phyloP scores from a whole-genome alignment of 23 red algal species.

The Agarophyton chilense region DNA sequence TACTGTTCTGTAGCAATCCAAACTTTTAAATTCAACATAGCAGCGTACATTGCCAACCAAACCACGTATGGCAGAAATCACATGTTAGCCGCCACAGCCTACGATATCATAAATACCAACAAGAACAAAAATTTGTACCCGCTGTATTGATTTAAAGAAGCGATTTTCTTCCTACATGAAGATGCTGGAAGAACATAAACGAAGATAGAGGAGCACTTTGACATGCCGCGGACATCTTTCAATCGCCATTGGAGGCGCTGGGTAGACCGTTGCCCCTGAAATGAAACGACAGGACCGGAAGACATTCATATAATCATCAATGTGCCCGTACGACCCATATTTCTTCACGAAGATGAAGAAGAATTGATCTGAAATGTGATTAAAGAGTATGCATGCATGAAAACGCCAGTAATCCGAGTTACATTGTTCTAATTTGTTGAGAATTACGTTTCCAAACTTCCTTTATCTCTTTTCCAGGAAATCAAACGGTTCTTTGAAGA shows the following conservation, averaged over 20 bases:
- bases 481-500: not conserved
- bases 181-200: not conserved
- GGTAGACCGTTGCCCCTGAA: not conserved
- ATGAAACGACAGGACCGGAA: not conserved
- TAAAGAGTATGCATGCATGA: too few relatives aligned
- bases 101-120: too few relatives aligned
- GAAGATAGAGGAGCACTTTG: not conserved
- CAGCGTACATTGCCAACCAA: too few relatives aligned
- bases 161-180: not conserved
- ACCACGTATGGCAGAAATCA: too few relatives aligned
- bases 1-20: too few relatives aligned
- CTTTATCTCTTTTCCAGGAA: not conserved
- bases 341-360: not conserved
- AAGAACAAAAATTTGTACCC: too few relatives aligned
- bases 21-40: too few relatives aligned
- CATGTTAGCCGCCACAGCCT: too few relatives aligned
- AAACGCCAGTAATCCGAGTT: not conserved
- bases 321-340: not conserved
- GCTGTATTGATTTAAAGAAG: too few relatives aligned
- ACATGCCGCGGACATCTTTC: not conserved
- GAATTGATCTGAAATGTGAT: not conserved
- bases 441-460: not conserved
- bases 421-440: not conserved
- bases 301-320: not conserved
- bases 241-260: not conserved